Conservation (phyloP, 805 yeast genomes). For the Sugiyamaella floridensis region DNA sequence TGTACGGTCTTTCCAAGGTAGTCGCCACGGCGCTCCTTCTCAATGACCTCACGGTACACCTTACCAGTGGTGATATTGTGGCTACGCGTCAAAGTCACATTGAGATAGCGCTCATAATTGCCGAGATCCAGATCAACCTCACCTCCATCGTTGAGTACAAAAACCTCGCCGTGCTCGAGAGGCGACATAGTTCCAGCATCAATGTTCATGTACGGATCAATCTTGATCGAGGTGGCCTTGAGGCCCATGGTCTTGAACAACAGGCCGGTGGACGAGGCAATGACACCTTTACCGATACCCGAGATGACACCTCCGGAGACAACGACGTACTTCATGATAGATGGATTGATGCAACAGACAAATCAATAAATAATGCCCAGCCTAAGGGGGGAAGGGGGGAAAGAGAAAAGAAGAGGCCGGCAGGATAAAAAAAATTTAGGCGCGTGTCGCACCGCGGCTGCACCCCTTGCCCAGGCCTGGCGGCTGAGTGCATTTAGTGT, state of each 20-base stretch:
- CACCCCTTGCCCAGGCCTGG: background rate
- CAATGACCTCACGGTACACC: constrained; percentile 88
- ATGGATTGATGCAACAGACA: background rate
- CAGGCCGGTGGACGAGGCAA: constrained; percentile 94
- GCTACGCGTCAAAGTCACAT: constrained; percentile 84
- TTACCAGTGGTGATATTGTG: constrained; percentile 99
- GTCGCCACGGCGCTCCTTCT: constrained; percentile 92
- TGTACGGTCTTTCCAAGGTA: constrained; percentile 99
- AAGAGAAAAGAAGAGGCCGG: background rate
- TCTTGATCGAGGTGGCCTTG: constrained; percentile 94
- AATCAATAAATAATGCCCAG: background rate
- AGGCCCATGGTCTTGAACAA: constrained; percentile 87
- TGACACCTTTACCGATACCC: constrained; percentile 98
- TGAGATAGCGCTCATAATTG: constrained; percentile 93
- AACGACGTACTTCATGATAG: constrained; percentile 92
- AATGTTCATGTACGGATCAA: constrained; percentile 98
- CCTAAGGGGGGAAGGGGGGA: constrained; percentile 1
- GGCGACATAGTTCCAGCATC: constrained; percentile 99
- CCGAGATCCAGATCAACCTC: constrained; percentile 98
- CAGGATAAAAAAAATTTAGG: background rate
- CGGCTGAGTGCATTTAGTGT: background rate
- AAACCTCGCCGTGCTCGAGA: constrained; percentile 97
- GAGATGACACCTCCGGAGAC: constrained; percentile 99
- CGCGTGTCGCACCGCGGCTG: background rate
- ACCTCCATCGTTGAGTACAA: constrained; percentile 97